Evolutionary conservation across 1,284 basidiomycete species (phyloP), one percentile per base, ranked within the genome.

Genomic region (Malassezia caprae): DNA sequence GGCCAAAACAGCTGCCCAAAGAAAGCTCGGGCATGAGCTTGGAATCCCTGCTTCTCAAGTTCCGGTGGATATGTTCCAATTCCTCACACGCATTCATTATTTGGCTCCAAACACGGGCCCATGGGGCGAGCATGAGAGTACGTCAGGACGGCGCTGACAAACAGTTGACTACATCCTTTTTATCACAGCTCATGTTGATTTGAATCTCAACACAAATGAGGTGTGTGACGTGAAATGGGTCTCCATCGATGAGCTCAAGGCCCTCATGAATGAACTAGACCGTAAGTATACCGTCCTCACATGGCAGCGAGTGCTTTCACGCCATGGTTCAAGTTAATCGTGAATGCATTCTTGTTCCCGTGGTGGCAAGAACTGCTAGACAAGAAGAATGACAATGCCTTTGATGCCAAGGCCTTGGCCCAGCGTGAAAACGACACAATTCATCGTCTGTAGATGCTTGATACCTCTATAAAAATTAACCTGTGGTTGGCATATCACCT

Each of bases 91-190:
- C 59, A 98, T 99, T 72, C 94, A 98, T 78, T 99, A 99, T 76
- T 82, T 98, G 44, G 94, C 94, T 0, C 90, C 94, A 2, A 89
- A 87, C 21, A 78, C 87, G 76, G 91, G 88, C 6, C 78, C 86
- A 64, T 98, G 94, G 94, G 94, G 94, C 51, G 94, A 99, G 76
- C 94, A 99, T 71, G 94, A 99, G 83, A 85, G 93, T 90, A 70
- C 63, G 82, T 77, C 5, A 3, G 11, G 10, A n/a, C 28, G 8
- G 30, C 23, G 35, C 55, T 40, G 15, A 49, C 31, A 12, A n/a
- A 1, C 11, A 96, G 91, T 99, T 67, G 94, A 99, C 77, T 98
- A 98, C 76, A 98, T 99, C 65, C 79, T 98, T 53, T 98, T 99
- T 81, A 75, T 91, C 61, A 90, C 93, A 8, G 83, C 84, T 42